phyloP scores from a whole-genome alignment of 208 protist genomes.

The Giardia duodenalis region DNA sequence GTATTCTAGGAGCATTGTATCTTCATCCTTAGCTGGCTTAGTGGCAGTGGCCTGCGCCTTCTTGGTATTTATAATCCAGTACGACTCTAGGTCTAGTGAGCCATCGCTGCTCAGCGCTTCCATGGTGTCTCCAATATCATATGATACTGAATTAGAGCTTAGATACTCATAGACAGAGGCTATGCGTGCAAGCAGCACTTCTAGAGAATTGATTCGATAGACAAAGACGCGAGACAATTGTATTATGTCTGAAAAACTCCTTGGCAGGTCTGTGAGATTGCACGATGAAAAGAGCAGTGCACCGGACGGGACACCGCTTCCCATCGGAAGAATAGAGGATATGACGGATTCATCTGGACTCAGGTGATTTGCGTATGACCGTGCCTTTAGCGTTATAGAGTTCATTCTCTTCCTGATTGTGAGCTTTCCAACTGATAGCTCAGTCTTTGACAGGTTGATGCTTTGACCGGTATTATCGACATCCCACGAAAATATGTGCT shows the following conservation, averaged over 20 bases:
- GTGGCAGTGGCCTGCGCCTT: not conserved
- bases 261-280: not conserved
- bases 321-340: not conserved
- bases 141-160: not conserved
- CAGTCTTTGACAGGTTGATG: not conserved
- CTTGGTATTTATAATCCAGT: not conserved
- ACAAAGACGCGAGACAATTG: not conserved
- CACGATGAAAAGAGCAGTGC: not conserved
- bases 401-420: too few relatives aligned
- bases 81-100: not conserved
- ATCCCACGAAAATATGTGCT: too few relatives aligned
- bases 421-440: too few relatives aligned
- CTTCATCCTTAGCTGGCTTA: not conserved
- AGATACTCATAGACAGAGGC: not conserved
- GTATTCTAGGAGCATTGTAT: not conserved
- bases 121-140: not conserved
- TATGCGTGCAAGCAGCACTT: not conserved
- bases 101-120: not conserved
- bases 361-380: not conserved
- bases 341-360: not conserved
- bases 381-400: too few relatives aligned
- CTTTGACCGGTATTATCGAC: too few relatives aligned
- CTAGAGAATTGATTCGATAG: not conserved
- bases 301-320: not conserved
- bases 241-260: not conserved